phyloP scores from a whole-genome alignment of 1,284 basidiomycete genomes.

The Thecaphora frezii region DNA sequence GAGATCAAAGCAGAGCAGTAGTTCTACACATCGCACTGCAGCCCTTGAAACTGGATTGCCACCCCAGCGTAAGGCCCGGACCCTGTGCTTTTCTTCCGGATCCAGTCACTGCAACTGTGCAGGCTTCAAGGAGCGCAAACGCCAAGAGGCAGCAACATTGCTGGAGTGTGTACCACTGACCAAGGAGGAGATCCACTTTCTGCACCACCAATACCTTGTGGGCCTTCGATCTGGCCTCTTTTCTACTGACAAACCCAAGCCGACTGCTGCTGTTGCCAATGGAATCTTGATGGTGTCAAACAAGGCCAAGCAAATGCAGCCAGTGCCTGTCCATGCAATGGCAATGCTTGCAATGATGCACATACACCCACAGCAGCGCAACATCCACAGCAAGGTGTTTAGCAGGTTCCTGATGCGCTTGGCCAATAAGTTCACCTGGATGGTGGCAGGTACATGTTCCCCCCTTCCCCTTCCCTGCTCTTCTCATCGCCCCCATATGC shows the following conservation, averaged over 20 bases:
- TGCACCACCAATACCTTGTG: slow-evolving; percentile 54
- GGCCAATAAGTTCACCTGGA: slow-evolving; percentile 59
- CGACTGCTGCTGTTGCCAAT: too few species aligned
- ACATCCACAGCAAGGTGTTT: slow-evolving; percentile 49
- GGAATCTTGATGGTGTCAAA: slow-evolving; percentile 9
- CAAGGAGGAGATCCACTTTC: slow-evolving; percentile 53
- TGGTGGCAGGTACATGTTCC: slow-evolving; percentile 41
- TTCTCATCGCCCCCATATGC: too few species aligned
- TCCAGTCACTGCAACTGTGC: slow-evolving; percentile 3
- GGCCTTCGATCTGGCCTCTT: slow-evolving; percentile 34
- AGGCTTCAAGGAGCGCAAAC: slow-evolving; percentile 53
- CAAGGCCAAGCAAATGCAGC: slow-evolving; percentile 8
- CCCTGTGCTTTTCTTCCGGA: too few species aligned
- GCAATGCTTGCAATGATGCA: slow-evolving; percentile 43
- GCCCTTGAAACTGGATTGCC: too few species aligned
- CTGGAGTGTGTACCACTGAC: slow-evolving; percentile 56
- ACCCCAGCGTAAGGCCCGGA: too few species aligned
- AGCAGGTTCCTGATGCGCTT: slow-evolving; percentile 47
- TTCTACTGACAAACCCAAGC: slow-evolving; percentile 21
- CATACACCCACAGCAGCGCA: slow-evolving; percentile 55
- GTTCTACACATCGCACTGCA: slow-evolving; percentile 56
- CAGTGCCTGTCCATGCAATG: slow-evolving; percentile 49
- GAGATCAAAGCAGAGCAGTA: slow-evolving; percentile 48
- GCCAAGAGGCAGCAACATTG: slow-evolving; percentile 36
- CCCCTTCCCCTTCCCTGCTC: too few species aligned